Percentiles rank a stretch among this genome's conserved stretches.
phyloP scores from a whole-genome alignment of 2,329 filamentous ascomycete genomes.

The Aureobasidium mangrovei region DNA sequence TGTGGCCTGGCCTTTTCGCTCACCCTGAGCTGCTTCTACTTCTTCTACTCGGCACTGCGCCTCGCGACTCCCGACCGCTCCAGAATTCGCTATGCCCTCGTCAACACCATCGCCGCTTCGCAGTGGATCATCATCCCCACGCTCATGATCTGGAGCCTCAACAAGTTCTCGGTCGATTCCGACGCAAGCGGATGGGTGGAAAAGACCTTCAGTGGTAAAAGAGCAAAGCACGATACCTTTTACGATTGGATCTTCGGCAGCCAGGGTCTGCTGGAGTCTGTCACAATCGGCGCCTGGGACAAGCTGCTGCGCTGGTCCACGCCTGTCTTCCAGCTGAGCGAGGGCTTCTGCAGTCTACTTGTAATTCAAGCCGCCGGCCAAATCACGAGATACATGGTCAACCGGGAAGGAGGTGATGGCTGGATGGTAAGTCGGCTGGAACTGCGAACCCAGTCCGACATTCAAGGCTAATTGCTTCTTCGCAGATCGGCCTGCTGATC shows the following conservation, averaged over 20 bases:
- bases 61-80: slow-evolving; percentile 73
- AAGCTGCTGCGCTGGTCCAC: slow-evolving; percentile 81
- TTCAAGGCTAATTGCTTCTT: slow-evolving; percentile 27
- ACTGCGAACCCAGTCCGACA: slow-evolving; percentile 1
- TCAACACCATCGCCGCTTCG: slow-evolving; percentile 60
- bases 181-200: slow-evolving; percentile 71
- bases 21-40: slow-evolving; percentile 80
- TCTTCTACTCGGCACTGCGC: slow-evolving; percentile 72
- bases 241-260: slow-evolving; percentile 83
- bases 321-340: slow-evolving; percentile 85
- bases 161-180: slow-evolving; percentile 89
- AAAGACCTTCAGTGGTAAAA: slow-evolving; percentile 61
- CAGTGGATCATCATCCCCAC: slow-evolving; percentile 83
- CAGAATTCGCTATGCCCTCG: slow-evolving; percentile 62
- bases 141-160: slow-evolving; percentile 88
- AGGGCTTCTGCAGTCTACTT: slow-evolving; percentile 92
- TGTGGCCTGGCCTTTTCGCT: slow-evolving; percentile 92
- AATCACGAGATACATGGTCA: slow-evolving; percentile 90
- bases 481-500: slow-evolving; percentile 75
- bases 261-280: slow-evolving; percentile 69
- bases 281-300: slow-evolving; percentile 82
- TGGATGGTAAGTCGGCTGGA: slow-evolving; percentile 67
- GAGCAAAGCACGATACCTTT: slow-evolving; percentile 56
- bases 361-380: slow-evolving; percentile 94
- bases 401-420: slow-evolving; percentile 83